These are phyloP conservation scores for Mortierella sp. DNA, from an alignment of 371 early-diverging fungal genomes.

Conservation along the genomic window DNA sequence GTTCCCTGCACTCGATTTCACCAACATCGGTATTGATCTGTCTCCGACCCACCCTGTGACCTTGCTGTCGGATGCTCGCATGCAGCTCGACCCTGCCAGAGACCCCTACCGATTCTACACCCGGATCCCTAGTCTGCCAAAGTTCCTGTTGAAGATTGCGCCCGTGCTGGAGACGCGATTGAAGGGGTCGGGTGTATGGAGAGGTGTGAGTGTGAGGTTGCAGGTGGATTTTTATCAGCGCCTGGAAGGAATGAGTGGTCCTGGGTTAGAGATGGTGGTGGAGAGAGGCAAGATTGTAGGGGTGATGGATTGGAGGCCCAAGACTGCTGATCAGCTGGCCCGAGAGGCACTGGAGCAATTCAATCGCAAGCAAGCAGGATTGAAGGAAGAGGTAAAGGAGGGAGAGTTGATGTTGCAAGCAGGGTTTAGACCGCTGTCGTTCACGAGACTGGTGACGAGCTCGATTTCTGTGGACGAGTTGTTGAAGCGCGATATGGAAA, in stretches of 20 bases:
- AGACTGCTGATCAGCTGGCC: not conserved
- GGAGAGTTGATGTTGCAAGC: slow-evolving; percentile 12
- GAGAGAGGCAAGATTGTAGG: slow-evolving; percentile 17
- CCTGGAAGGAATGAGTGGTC: slow-evolving; percentile 29
- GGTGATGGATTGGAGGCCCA: slow-evolving; percentile 17
- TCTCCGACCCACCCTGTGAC: slow-evolving; percentile 22
- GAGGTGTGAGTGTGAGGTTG: slow-evolving; percentile 6
- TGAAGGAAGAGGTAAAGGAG: not conserved
- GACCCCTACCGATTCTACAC: slow-evolving; percentile 30
- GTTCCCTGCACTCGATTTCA: slow-evolving; percentile 9
- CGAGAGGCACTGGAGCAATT: not conserved
- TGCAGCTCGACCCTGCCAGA: slow-evolving; percentile 5
- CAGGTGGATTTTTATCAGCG: slow-evolving; percentile 28
- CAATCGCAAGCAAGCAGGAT: not conserved
- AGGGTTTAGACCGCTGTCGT: slow-evolving; percentile 28
- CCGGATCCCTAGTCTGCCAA: slow-evolving; percentile 22
- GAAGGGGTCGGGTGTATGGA: slow-evolving; percentile 11
- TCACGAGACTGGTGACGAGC: slow-evolving; percentile 32
- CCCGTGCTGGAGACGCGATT: slow-evolving; percentile 33
- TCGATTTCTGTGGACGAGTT: slow-evolving; percentile 27
- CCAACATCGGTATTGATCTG: slow-evolving; percentile 10
- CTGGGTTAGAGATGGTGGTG: slow-evolving; percentile 32
- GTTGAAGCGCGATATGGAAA: slow-evolving; percentile 25
- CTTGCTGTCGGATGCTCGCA: slow-evolving; percentile 17
- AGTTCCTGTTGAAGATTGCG: slow-evolving; percentile 21